Evolutionary conservation across 192 early-diverging fungal species (phyloP).

Genomic region (Allomyces arbusculus): DNA sequence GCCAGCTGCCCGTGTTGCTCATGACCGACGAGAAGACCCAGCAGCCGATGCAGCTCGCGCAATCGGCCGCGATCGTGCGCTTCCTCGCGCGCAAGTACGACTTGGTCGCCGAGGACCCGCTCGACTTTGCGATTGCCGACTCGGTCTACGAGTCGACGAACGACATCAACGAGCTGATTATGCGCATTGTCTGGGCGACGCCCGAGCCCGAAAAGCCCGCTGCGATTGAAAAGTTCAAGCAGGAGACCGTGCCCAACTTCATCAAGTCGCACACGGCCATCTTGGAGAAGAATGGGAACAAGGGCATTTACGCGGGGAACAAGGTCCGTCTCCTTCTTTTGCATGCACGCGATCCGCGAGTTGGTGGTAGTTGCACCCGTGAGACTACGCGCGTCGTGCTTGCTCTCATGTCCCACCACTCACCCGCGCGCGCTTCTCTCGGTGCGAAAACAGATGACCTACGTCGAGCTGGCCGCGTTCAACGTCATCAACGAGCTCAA

Average conservation of each 20-base stretch:
- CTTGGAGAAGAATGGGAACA: not conserved
- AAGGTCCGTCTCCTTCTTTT: no score
- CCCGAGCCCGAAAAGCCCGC: conserved; percentile 6
- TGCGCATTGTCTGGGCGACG: not conserved
- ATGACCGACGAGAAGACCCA: conserved; percentile 13
- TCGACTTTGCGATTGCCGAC: conserved; percentile 11
- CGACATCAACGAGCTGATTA: conserved; percentile 3
- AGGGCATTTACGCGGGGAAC: not conserved
- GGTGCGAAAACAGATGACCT: not conserved
- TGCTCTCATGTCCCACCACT: no score
- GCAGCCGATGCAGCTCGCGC: conserved; percentile 15
- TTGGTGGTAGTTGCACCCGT: no score
- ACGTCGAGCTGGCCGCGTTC: not conserved
- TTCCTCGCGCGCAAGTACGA: conserved; percentile 21
- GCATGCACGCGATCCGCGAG: no score
- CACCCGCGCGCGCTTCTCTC: not conserved
- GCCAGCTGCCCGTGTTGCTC: conserved; percentile 25
- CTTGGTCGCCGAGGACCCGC: conserved; percentile 7
- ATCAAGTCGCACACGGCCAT: not conserved
- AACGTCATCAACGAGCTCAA: not conserved
- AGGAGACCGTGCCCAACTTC: not conserved
- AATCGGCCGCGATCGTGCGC: conserved; percentile 21
- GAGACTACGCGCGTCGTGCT: no score
- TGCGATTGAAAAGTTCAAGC: conserved; percentile 4
- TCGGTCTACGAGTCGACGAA: conserved; percentile 9